Evolutionary conservation across 2,329 filamentous ascomycete species (phyloP), one percentile per base, ranked within the genome.

Genomic region (Eurotiales sp.): DNA sequence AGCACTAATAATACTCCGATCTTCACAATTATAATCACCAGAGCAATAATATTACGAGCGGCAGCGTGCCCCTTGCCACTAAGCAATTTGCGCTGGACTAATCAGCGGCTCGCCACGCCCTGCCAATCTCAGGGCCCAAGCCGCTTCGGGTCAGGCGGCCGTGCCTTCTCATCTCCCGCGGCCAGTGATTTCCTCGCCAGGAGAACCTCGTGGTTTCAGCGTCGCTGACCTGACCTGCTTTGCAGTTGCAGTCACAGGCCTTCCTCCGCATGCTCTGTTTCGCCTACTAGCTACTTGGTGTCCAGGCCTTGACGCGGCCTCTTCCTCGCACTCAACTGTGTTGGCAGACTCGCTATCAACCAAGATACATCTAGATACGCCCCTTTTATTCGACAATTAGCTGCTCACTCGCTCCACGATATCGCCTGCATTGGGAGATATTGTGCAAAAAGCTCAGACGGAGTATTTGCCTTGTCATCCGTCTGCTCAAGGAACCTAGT

Each of bases 111-210:
- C n/a, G 32, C 3, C 32, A 8, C 3, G 15, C 11, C 8, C 17
- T 17, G 34, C 7, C 34, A 8, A 17, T 8, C 14, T 8, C n/a
- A 8, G 29, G 3, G 29, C 6, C 45, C n/a, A 48, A 30, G 36
- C 46, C 36, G 23, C 23, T 48, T 41, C 36, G 7, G 46, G 46
- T 10, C 23, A 29, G 45, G 34, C 34, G 37, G 15, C 36, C 30
- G 27, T 19, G 32, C 34, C 34, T 19, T 37, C 34, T 15, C 34
- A 37, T 37, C 10, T 10, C 25, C 25, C n/a, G n/a, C n/a, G n/a
- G n/a, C n/a, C n/a, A n/a, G 25, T 10, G 25, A 27, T 27, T 27
- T 10, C 25, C 25, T 27, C 5, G 25, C 25, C 25, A 27, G 25
- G 25, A 27, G 25, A 27, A 27, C 25, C 25, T 27, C 25, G 25